Percentiles rank a stretch among this genome's conserved stretches.
Evolutionary conservation across 352 stramenopile species (phyloP).

Genomic region (Phytophthora macrochlamydospora): DNA sequence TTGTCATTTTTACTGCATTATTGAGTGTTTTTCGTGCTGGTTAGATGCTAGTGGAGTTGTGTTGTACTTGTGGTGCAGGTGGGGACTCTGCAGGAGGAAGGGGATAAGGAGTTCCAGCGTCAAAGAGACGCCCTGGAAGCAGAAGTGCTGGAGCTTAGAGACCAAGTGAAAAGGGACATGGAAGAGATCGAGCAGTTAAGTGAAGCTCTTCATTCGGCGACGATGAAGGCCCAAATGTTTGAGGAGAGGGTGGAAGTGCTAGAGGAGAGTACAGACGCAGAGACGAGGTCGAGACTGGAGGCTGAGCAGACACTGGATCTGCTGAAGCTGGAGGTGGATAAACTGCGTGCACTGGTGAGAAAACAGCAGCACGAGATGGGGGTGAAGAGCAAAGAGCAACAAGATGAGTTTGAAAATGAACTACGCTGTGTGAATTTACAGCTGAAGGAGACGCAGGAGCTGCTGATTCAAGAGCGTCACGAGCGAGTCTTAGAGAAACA

Average conservation of each 20-base stretch:
- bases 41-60: conserved; percentile 6
- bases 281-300: conserved; percentile 55
- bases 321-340: conserved; percentile 73
- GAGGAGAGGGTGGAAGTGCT: conserved; percentile 63
- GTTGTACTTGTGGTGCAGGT: conserved; percentile 23
- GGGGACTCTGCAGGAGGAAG: conserved; percentile 60
- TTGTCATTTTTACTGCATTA: conserved; percentile 2
- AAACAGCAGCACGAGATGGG: conserved; percentile 59
- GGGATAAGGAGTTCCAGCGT: conserved; percentile 50
- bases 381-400: conserved; percentile 28
- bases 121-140: conserved; percentile 43
- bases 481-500: conserved; percentile 72
- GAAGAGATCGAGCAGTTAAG: conserved; percentile 59
- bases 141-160: conserved; percentile 59
- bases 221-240: conserved; percentile 30
- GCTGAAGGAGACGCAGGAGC: conserved; percentile 53
- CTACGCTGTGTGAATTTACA: conserved; percentile 42
- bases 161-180: conserved; percentile 46
- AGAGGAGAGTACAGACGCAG: conserved; percentile 62
- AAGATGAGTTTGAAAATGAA: conserved; percentile 37
- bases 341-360: conserved; percentile 59
- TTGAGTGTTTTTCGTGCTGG: neutral
- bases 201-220: conserved; percentile 47
- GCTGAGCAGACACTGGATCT: conserved; percentile 72
- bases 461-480: conserved; percentile 59